These are phyloP conservation scores for Colletotrichum chrysophilum DNA, from an alignment of 2,329 filamentous ascomycete species.

Conservation along the genomic window DNA sequence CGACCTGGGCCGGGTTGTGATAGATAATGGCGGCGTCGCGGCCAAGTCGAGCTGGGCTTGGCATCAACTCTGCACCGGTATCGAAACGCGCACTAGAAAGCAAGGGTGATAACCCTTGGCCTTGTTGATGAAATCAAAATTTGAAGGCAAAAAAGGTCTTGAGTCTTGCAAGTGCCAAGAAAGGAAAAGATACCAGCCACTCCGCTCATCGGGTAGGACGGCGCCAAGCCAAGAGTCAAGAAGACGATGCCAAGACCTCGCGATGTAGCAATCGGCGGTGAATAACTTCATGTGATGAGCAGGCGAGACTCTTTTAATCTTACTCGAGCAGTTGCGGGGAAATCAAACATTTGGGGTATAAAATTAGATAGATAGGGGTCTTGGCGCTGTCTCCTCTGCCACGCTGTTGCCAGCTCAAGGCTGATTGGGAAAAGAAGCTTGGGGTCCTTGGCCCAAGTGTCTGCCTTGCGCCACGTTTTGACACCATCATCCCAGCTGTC, in stretches of 20 bases:
- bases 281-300: neutral
- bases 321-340: conserved; percentile 1
- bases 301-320: neutral
- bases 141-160: neutral
- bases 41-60: conserved; percentile 7
- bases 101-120: no score
- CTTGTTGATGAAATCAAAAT: neutral
- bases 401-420: neutral
- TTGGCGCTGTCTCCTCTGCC: neutral
- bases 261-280: neutral
- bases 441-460: neutral
- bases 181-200: neutral
- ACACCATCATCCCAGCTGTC: neutral
- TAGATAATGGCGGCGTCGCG: neutral
- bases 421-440: neutral
- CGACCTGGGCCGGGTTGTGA: neutral
- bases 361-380: conserved; percentile 7
- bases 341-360: neutral
- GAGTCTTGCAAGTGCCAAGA: neutral
- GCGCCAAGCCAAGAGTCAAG: neutral
- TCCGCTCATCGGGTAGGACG: neutral
- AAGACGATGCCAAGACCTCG: conserved; percentile 1
- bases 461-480: conserved; percentile 3
- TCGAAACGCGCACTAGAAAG: neutral
- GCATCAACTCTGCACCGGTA: neutral